phyloP scores from a whole-genome alignment of 176 grass and related monocot species.

The Cenchrus fungigraminus region DNA sequence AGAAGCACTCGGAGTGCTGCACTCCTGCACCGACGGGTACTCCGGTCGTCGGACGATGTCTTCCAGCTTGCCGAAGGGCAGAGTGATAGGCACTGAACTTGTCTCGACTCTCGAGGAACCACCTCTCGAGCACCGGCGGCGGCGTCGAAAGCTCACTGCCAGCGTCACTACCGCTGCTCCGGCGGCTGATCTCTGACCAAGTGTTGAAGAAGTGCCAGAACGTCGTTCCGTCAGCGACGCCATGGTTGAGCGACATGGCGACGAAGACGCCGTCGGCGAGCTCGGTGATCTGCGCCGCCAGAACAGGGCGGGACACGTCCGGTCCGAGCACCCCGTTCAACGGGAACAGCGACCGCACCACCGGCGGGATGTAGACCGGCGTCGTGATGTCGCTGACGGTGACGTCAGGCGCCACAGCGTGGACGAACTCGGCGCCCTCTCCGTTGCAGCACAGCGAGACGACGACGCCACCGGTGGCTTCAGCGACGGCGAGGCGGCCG shows the following conservation, averaged over 20 bases:
- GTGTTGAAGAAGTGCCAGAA: constrained; percentile 56
- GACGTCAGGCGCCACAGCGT: constrained; percentile 27
- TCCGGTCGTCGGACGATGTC: constrained; percentile 16
- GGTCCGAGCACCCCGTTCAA: background rate
- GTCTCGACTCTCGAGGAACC: constrained; percentile 17
- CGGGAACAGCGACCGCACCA: constrained; percentile 4
- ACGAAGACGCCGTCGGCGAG: constrained; percentile 66
- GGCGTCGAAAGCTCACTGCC: background rate
- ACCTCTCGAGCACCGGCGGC: constrained; percentile 15
- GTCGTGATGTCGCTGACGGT: constrained; percentile 27
- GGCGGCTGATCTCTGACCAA: constrained; percentile 43
- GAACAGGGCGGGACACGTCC: background rate
- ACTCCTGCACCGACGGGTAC: background rate
- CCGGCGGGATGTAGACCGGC: background rate
- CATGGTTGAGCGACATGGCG: constrained; percentile 44
- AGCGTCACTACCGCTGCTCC: background rate
- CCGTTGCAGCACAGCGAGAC: background rate
- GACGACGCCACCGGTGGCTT: no score
- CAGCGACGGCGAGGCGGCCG: no score
- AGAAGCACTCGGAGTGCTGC: background rate
- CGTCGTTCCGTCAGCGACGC: constrained; percentile 17
- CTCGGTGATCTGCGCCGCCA: constrained; percentile 54
- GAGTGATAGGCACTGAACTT: constrained; percentile 34
- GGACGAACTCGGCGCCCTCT: constrained; percentile 49
- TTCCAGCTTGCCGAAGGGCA: constrained; percentile 16